Base-by-base conservation (phyloP, 495 filamentous ascomycete species). In the Aspergillus hancockii region DNA sequence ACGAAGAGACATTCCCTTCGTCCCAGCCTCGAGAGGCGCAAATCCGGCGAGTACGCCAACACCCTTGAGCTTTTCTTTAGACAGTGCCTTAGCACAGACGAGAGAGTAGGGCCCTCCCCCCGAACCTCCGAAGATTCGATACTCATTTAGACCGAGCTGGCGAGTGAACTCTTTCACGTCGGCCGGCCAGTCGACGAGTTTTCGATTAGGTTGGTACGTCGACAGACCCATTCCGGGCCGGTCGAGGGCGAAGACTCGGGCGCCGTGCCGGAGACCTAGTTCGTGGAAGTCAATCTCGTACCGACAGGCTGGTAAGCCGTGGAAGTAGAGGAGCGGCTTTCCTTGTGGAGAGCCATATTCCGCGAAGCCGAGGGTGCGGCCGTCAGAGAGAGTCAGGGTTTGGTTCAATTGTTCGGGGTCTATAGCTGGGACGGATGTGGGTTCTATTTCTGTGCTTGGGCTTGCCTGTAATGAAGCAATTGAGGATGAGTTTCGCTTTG, bases 81-180 rank as follows among this genome's bases (percentile, higher is more conserved):
- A 71, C 3, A 82, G 51, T 13, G 49, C 53, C 18, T 71, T 54
- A 16, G 73, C 75, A 54, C 79, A 82, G 0, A 80, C 80, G 14
- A 81, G 55, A 4, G 72, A 76, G 57, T 77, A 82, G 1, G 79
- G 79, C 1, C 67, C 72, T 1, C 81, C 81, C 2, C 79, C 79
- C 0, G 74, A 79, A 23, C 63, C 58, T 3, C 79, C 79, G n/a
- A 84, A 38, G 16, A 82, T 58, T 8, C 64, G 69, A 62, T 79
- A 82, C 9, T 65, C 60, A 0, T 53, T 53, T 0, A 81, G 46
- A 0, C 62, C 60, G 1, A 81, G 60, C 46, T 79, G 66, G 23
- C 60, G 51, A 7, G 73, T 73, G 0, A 82, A 65, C 0, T 67
- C 66, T 6, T 62, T 61, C 12, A 81, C 63, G 47, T 82, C 79